A percentile compares a stretch with the other conserved stretches of the same genome.
Evolutionary conservation across 805 yeast genomes (phyloP).

Genomic region (Brettanomyces custersianus): DNA sequence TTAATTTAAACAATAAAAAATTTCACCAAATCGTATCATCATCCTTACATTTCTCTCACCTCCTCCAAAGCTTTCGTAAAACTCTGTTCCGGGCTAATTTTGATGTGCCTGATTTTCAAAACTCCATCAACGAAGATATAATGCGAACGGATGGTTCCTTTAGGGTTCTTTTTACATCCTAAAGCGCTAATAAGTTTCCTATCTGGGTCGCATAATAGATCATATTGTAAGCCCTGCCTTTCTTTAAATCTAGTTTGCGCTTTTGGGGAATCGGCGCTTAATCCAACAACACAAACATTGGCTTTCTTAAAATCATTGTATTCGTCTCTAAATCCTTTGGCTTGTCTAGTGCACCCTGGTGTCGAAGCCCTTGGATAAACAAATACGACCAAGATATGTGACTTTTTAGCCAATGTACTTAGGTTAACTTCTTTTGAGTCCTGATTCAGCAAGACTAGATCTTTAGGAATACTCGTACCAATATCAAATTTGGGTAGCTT

Average conservation of each 20-base stretch:
- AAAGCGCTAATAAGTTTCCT: constrained; percentile 58
- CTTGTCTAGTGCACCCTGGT: constrained; percentile 96
- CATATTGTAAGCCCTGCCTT: constrained; percentile 67
- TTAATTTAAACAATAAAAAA: too few relatives aligned
- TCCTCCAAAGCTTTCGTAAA: constrained; percentile 49
- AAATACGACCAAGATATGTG: constrained; percentile 44
- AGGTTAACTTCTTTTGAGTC: constrained; percentile 28
- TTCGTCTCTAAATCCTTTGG: constrained; percentile 74
- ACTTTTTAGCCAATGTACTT: constrained; percentile 15
- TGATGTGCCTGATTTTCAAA: constrained; percentile 42
- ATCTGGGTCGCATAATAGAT: constrained; percentile 68
- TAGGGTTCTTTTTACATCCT: constrained; percentile 77
- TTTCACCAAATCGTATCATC: too few relatives aligned
- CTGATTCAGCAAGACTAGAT: constrained; percentile 37
- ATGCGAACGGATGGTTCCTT: constrained; percentile 79
- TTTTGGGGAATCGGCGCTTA: constrained; percentile 73
- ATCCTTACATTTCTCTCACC: constrained; percentile 33
- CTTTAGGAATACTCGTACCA: background rate
- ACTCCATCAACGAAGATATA: constrained; percentile 82
- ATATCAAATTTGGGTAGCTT: background rate
- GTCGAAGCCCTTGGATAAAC: constrained; percentile 91
- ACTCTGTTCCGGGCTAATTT: constrained; percentile 53
- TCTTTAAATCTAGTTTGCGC: constrained; percentile 69
- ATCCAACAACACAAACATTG: constrained; percentile 61
- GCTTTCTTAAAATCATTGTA: constrained; percentile 38